Evolutionary conservation across 306 rosid genomes (phyloP).

Genomic region (Castanea crenata): DNA sequence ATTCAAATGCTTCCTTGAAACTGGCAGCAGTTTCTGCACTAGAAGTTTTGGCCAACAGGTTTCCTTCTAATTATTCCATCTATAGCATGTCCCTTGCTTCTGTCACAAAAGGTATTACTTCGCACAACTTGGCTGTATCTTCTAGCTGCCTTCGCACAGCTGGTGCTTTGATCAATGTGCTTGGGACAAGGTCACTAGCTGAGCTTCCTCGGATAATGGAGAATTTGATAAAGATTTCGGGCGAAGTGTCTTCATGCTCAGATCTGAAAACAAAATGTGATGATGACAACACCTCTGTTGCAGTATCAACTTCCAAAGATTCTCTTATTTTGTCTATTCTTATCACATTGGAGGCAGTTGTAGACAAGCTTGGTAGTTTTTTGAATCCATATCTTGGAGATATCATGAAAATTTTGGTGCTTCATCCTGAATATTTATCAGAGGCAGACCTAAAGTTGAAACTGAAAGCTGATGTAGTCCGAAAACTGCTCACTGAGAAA

Average conservation of each 20-base stretch:
- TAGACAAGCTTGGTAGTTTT: constrained; percentile 84
- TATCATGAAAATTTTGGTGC: constrained; percentile 67
- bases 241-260: constrained; percentile 30
- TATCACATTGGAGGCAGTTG: constrained; percentile 67
- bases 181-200: constrained; percentile 74
- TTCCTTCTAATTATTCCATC: constrained; percentile 55
- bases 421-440: constrained; percentile 51
- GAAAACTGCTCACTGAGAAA: constrained; percentile 66
- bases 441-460: constrained; percentile 58
- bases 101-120: constrained; percentile 47
- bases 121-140: constrained; percentile 43
- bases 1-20: constrained; percentile 55
- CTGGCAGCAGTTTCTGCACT: constrained; percentile 81
- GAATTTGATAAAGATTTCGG: constrained; percentile 53
- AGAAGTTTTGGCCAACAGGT: constrained; percentile 64
- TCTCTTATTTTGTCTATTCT: constrained; percentile 54
- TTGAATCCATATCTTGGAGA: constrained; percentile 71
- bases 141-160: constrained; percentile 74
- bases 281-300: constrained; percentile 13
- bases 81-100: constrained; percentile 58
- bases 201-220: constrained; percentile 84
- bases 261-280: constrained; percentile 29
- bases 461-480: constrained; percentile 54
- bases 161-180: constrained; percentile 70
- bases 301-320: constrained; percentile 39